Evolutionary conservation across 73 alveolate genomes (phyloP), one percentile per base, ranked within the genome.

Genomic region (Paramecium sonneborni): DNA sequence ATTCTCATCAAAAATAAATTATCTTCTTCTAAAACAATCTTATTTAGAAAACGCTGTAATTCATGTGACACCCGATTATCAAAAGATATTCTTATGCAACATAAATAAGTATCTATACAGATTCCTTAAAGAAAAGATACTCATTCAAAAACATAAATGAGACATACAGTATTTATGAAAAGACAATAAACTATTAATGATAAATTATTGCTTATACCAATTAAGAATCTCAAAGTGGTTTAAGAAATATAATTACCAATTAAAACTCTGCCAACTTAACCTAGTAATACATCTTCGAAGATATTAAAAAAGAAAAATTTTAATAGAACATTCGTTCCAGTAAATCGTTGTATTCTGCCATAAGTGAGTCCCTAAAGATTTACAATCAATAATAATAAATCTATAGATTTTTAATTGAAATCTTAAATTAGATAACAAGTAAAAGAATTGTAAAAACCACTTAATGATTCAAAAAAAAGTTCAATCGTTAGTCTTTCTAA

Each of bases 181-280:
- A 72, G 86, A 72, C 44, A 72, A 37, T 72, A 72, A 38, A 72
- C 86, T 3, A 72, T 72, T 1, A 72, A 72, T 72, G 86, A 72
- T 72, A 72, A 72, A 72, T 72, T 72, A 14, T 10, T 72, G 20
- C 57, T 72, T 11, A 72, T 72, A 37, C 86, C 86, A 15, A 30
- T 72, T 21, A 72, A 72, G 24, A 62, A 62, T 62, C 39, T 62
- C 23, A 62, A 26, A 26, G 44, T 32, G 1, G 44, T 62, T 12
- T 30, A 24, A 32, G 84, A 62, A 62, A 62, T 32, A 30, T 15
- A 10, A 14, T 30, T 62, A 6, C 84, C 84, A 23, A 26, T 62
- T 2, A 62, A 62, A 62, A 62, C 84, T 26, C 23, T 62, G 11
- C 84, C 84, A 0, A 62, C 84, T 26, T 30, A 62, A 6, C 84